Evolutionary conservation across 2,329 filamentous ascomycete species (phyloP), one percentile per base, ranked within the genome.

Genomic region (Fusarium sacchari): DNA sequence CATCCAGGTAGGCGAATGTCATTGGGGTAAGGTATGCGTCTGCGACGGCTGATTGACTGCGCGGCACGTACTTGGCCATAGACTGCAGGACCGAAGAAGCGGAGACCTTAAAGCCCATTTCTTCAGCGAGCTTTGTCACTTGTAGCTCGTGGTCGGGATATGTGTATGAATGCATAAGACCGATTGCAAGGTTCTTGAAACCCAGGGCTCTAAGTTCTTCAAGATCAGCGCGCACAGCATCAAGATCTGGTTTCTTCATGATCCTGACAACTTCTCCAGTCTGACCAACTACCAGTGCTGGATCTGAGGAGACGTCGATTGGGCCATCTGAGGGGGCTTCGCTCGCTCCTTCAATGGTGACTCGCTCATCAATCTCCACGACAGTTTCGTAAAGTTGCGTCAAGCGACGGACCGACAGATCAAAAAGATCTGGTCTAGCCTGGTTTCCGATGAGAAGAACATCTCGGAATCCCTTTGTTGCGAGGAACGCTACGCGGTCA

Each of bases 401-500:
- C 2, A 92, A 90, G 60, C 92, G 90, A 59, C 87, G 83, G 47
- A 94, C 93, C 6, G 90, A 90, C 13, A 94, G 84, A 76, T 94
- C 92, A 72, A 94, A 94, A 60, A 94, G 92, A 68, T 91, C 88
- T 2, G 92, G 92, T 26, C 92, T 86, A 4, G 90, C 90, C 81
- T 94, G 93, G 76, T 94, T 93, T 2, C 92, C 92, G 74, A 94
- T 94, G 34, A 88, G 86, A 9, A 94, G 83, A 72, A 91, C 91
- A 77, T 94, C 92, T 70, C 90, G 89, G 83, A 94, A 94, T 0
- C 93, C 92, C 63, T 89, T 91, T 4, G 91, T 94, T 1, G 92
- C 90, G 4, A 94, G 85, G 76, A 94, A 86, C 1, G 91, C 92
- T 72, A 92, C 91, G 43, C 87, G 87, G 75, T 93, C 91, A 30